A percentile compares a stretch with the other conserved stretches of the same genome.
Evolutionary conservation across 305 asterid species (phyloP).

Genomic region (Fraxinus greggii): DNA sequence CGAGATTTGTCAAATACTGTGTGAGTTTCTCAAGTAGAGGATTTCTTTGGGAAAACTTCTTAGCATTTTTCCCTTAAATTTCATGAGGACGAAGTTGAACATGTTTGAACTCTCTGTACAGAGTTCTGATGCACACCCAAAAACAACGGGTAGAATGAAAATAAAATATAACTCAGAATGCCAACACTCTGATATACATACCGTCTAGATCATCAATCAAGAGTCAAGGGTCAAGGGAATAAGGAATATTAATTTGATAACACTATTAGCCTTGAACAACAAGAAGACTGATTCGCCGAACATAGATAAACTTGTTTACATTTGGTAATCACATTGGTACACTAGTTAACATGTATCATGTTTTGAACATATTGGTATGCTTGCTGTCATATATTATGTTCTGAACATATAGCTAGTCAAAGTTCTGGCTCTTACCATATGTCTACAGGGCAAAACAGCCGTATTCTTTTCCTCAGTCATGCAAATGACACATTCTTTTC

Average conservation of each 20-base stretch:
- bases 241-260: neutral
- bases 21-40: neutral
- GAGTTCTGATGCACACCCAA: neutral
- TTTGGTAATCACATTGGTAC: neutral
- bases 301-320: constrained; percentile 10
- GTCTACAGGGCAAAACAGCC: constrained; percentile 85
- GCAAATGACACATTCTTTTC: constrained; percentile 91
- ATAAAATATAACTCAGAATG: neutral
- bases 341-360: neutral
- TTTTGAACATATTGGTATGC: neutral
- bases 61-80: neutral
- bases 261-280: neutral
- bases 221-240: neutral
- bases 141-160: neutral
- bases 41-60: neutral
- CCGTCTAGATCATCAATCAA: neutral
- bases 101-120: neutral
- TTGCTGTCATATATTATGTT: constrained; percentile 3
- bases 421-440: constrained; percentile 64
- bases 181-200: neutral
- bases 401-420: neutral
- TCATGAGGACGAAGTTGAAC: neutral
- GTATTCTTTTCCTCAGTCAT: constrained; percentile 87
- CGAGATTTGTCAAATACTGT: neutral
- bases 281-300: neutral